Evolutionary conservation across 345 rosid genomes (phyloP).

Genomic region (Ceriops tagal): DNA sequence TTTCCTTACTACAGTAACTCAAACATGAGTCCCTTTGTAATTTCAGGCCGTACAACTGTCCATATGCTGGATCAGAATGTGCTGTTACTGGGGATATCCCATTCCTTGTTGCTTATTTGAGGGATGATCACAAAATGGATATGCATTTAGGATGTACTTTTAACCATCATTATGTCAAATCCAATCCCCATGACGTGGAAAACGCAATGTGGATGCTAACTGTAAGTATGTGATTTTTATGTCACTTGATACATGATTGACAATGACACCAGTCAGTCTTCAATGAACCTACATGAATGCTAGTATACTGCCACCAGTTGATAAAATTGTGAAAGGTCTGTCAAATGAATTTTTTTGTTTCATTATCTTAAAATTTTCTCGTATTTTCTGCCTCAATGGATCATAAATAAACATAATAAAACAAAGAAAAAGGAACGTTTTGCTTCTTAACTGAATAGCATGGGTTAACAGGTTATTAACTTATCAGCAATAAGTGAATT

Average conservation of each 20-base stretch:
- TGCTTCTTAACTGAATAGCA: neutral
- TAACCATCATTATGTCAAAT: slow-evolving; percentile 95
- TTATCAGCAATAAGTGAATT: neutral
- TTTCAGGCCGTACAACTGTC: slow-evolving; percentile 91
- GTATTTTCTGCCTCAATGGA: no score
- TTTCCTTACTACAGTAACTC: slow-evolving; percentile 92
- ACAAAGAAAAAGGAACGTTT: no score
- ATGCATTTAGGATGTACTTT: slow-evolving; percentile 96
- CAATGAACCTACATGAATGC: no score
- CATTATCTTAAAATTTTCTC: no score
- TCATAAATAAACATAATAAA: no score
- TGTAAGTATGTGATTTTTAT: slow-evolving; percentile 43
- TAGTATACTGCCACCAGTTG: neutral
- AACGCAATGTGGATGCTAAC: slow-evolving; percentile 98
- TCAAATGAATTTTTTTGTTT: neutral
- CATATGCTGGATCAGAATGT: slow-evolving; percentile 94
- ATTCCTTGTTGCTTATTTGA: slow-evolving; percentile 77
- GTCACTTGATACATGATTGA: neutral
- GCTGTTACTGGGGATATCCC: slow-evolving; percentile 76
- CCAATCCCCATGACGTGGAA: slow-evolving; percentile 97
- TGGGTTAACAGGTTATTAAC: neutral
- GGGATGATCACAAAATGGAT: slow-evolving; percentile 96
- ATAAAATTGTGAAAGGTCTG: neutral
- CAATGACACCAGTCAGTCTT: neutral
- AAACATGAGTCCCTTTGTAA: slow-evolving; percentile 81